Percentiles rank a stretch among this genome's conserved stretches.
phyloP scores from a whole-genome alignment of 768 basidiomycete species.

The Suillus decipiens region DNA sequence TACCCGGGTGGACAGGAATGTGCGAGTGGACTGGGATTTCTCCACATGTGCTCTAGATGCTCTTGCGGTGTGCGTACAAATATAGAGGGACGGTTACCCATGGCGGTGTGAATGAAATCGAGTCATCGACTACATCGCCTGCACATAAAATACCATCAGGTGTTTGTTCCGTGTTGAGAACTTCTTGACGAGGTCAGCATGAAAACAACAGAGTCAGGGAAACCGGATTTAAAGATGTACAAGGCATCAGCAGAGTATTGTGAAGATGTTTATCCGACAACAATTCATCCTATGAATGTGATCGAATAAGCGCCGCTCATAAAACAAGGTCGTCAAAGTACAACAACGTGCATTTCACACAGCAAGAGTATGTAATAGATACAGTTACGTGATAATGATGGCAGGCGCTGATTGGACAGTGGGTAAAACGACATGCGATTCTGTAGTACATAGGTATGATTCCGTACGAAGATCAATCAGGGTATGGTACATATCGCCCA shows the following conservation, averaged over 20 bases:
- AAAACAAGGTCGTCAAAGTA: neutral
- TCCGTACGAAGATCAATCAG: neutral
- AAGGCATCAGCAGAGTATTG: neutral
- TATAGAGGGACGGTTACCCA: conserved; percentile 13
- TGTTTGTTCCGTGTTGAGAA: neutral
- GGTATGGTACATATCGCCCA: conserved; percentile 1
- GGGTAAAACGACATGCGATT: neutral
- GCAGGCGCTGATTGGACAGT: neutral
- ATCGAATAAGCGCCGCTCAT: neutral
- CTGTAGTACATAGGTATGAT: neutral
- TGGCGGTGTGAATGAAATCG: neutral
- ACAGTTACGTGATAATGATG: neutral
- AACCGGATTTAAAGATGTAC: neutral
- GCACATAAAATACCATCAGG: neutral
- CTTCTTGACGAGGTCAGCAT: neutral
- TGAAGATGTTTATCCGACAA: neutral
- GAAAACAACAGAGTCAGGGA: conserved; percentile 2
- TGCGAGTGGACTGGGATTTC: neutral
- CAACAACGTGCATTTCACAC: neutral
- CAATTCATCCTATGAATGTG: no score
- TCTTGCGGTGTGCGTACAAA: conserved; percentile 17
- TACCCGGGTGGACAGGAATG: conserved; percentile 8
- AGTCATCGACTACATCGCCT: neutral
- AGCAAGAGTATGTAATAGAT: neutral
- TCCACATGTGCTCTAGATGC: conserved; percentile 14